Conservation (phyloP, 495 filamentous ascomycete genomes). For the Aspergillus saccharolyticus region DNA sequence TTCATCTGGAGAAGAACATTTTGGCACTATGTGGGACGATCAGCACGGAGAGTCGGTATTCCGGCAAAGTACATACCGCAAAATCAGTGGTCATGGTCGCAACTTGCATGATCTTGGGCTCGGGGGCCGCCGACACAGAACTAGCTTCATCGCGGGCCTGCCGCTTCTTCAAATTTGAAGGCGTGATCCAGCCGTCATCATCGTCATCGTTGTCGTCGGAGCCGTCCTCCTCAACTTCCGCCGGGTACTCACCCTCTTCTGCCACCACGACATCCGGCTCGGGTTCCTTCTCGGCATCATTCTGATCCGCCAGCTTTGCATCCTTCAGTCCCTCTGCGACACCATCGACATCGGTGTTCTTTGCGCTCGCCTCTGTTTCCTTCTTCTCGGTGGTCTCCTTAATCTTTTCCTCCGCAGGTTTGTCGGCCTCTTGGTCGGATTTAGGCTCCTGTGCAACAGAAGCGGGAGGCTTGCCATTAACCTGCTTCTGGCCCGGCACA, state of each 20-base stretch:
- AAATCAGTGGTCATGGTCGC: slow-evolving; percentile 91
- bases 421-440: slow-evolving; percentile 20
- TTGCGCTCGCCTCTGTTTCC: slow-evolving; percentile 4
- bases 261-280: slow-evolving; percentile 6
- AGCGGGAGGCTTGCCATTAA: slow-evolving; percentile 65
- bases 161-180: slow-evolving; percentile 81
- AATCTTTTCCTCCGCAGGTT: background rate
- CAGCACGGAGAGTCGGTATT: background rate
- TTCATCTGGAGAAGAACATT: slow-evolving; percentile 94
- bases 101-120: slow-evolving; percentile 64
- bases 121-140: slow-evolving; percentile 40
- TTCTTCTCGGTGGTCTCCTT: slow-evolving; percentile 8
- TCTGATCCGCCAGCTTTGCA: slow-evolving; percentile 20
- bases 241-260: slow-evolving; percentile 12
- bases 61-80: slow-evolving; percentile 53
- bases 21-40: slow-evolving; percentile 50
- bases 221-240: slow-evolving; percentile 25
- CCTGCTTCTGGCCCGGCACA: slow-evolving; percentile 66
- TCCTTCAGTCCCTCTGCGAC: slow-evolving; percentile 27
- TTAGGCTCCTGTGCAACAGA: slow-evolving; percentile 23
- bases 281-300: slow-evolving; percentile 13
- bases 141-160: slow-evolving; percentile 60
- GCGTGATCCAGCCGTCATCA: slow-evolving; percentile 89
- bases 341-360: slow-evolving; percentile 23
- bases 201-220: slow-evolving; percentile 47